Base-by-base conservation (phyloP, 2,329 filamentous ascomycete species). In the Sporothrix variecibatus region DNA sequence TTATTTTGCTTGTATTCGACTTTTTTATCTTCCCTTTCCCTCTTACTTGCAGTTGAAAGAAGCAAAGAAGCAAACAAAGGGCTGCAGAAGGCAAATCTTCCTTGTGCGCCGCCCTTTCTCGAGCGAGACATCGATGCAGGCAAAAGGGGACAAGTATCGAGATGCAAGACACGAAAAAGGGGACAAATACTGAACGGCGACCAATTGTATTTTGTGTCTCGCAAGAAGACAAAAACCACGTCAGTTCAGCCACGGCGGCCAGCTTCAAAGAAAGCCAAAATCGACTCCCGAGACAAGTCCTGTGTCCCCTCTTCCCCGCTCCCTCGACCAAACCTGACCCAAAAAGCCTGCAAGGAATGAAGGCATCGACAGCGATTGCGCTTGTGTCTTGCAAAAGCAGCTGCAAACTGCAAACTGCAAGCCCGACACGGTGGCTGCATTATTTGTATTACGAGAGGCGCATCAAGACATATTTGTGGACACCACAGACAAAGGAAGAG, bases 401-500 rank as follows among this genome's bases (percentile, higher is more conserved):
- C 38, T 15, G 31, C 23, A 49, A 15, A 49, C 43, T 49, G 43
- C 15, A 5, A 3, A 49, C n/a, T 65, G 38, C 62, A 43, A 34
- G 43, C 26, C 43, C 28, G 65, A 68, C 65, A n/a, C 43, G 43
- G 43, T 34, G 65, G 38, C 62, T 65, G 38, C 62, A 68, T 67
- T 26, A 11, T 26, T 26, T 65, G 62, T 43, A 46, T 67, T 43
- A 28, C n/a, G 38, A 46, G n/a, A 46, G 38, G 38, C 38, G 12
- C 12, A 46, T 46, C 11, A 17, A 46, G 38, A 46, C 38, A 67
- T 46, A 28, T 20, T 46, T 20, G 12, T 40, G 20, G 28, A 46
- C 40, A 67, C 40, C 17, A 6, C 43, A 49, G 43, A 49, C 15
- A 49, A 49, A 20, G 43, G 8, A 34, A 28, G 20, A 23, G 2